Percentiles rank a stretch among this genome's conserved stretches.
Conservation (phyloP, 2,329 filamentous ascomycete genomes). For the Pseudocercospora macadamiae region DNA sequence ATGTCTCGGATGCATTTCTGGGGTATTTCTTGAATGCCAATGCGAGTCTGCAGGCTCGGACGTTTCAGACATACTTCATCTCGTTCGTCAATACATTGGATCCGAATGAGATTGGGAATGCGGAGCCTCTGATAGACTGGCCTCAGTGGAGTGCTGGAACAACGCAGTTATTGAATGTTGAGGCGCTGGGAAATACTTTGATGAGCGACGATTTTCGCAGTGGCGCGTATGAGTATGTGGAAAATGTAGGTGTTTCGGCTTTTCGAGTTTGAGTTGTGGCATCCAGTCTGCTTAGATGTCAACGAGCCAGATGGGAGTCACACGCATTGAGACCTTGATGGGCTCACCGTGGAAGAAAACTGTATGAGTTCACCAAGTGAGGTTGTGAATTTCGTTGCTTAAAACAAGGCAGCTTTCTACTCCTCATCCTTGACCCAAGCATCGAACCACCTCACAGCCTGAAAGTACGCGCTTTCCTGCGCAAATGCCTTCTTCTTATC, state of each 20-base stretch:
- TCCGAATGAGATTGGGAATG: conserved; percentile 59
- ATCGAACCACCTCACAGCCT: conserved; percentile 41
- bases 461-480: conserved; percentile 39
- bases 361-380: no score
- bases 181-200: conserved; percentile 41
- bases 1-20: conserved; percentile 45
- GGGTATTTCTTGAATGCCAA: background rate
- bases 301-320: no score
- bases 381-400: background rate
- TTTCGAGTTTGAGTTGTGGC: background rate
- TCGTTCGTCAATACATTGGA: conserved; percentile 72
- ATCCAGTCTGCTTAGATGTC: no score
- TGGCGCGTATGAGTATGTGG: background rate
- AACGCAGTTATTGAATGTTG: conserved; percentile 55
- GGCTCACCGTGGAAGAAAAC: no score
- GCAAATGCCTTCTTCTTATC: conserved; percentile 37
- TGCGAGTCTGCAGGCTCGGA: conserved; percentile 52
- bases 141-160: conserved; percentile 54
- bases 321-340: no score
- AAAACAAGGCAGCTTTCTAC: background rate
- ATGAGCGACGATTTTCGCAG: conserved; percentile 54
- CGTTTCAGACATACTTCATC: conserved; percentile 62
- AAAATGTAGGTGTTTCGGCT: background rate
- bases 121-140: conserved; percentile 49
- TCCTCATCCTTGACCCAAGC: conserved; percentile 34